Base-by-base conservation (phyloP, 139 green algal genomes). In the Nannochloris sp. region DNA sequence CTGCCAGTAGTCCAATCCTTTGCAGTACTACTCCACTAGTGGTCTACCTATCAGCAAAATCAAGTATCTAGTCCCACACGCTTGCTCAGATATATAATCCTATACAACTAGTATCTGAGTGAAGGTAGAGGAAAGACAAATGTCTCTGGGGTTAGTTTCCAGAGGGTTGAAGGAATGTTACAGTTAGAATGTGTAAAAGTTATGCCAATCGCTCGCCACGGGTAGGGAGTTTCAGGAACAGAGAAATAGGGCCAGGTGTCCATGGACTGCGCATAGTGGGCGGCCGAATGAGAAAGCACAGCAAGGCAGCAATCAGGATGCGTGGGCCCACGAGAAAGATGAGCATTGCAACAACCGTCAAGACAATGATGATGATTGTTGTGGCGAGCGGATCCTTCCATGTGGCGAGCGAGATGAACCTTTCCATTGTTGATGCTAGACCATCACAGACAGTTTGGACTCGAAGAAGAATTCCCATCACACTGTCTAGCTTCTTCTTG, bases 281-380 rank as follows among this genome's bases (percentile, higher is more conserved):
- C 3, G 69, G 73, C 18, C 73, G 62, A 31, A 78, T 57, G 36
- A 70, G 7, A 21, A 64, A 70, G 61, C 48, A 75, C 10, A 75
- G 40, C 14, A 34, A 27, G 57, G 53, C 51, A 15, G 68, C 49
- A 37, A 69, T 31, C 37, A 70, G 34, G 3, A 50, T 40, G 31
- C 56, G 11, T 3, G 36, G 27, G 4, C 68, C 68, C 10, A 70
- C 57, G 10, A 65, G 3, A 36, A 60, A 51, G 19, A 70, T 59
- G 12, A 70, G 23, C 9, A 56, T 18, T 5, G 61, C 60, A 51
- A 66, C 15, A 16, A 15, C 43, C 1, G 6, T 6, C 14, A 75
- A 53, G 19, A 40, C 61, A 4, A 16, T 12, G 9, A 65, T 19
- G 36, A 70, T 53, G 2, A 56, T 15, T 7, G 46, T 7, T 12